Evolutionary conservation across 1,139 yeast genomes (phyloP), one percentile per base, ranked within the genome.

Genomic region (Meyerozyma carpophila): DNA sequence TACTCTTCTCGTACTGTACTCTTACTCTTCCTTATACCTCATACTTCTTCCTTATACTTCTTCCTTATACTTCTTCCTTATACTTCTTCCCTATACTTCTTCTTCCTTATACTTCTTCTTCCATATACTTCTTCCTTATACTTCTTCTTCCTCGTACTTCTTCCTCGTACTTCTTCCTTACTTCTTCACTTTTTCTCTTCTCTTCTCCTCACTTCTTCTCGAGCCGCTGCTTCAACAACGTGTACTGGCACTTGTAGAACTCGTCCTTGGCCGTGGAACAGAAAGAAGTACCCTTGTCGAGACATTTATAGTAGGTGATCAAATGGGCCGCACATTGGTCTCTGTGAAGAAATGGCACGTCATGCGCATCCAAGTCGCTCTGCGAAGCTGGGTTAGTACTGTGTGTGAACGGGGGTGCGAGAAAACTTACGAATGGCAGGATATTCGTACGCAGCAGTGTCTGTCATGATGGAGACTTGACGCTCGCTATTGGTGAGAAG

Each of bases 291-390:
- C 77, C 78, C 54, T 70, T 72, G 52, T 69, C 70, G 45, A 73
- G 70, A 54, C 78, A 73, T 50, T 71, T 66, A 55, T 69, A 73
- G 60, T 73, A 73, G 44, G 63, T 60, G 48, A 73, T 72, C 53
- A 70, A 66, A 50, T 63, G 75, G 41, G 73, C 65, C 39, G 78
- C 77, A 61, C 78, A 73, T 47, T 62, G 66, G 56, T 73, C 78
- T 61, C 78, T 67, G 59, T 73, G 61, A 50, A 68, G 59, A 55
- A 72, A 72, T 14, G 78, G 77, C 36, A 73, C 75, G 44, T 71
- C 65, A 46, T 66, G 58, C 36, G 62, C 69, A 50, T 73, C 77
- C 59, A 73, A 63, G 47, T 71, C 76, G 49, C 64, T 53, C 53
- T 65, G 71, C 32, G 75, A 60, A 41, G 72, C 72, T 66, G 44